phyloP scores from a whole-genome alignment of 2,329 filamentous ascomycete genomes.

The Apiospora koreana region DNA sequence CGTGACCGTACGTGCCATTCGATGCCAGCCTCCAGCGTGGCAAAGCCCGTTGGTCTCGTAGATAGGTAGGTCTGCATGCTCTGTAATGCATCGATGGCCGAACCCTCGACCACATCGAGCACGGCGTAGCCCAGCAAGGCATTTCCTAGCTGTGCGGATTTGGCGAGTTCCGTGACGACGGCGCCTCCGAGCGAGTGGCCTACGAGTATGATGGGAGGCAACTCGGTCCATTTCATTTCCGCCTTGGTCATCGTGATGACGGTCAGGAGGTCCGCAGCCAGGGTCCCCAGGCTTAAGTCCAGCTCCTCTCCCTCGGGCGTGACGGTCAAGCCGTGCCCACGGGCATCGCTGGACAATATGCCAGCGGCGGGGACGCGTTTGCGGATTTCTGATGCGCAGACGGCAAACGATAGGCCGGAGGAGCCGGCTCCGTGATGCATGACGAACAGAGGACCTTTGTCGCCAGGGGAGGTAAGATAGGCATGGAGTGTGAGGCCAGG shows the following conservation, averaged over 20 bases:
- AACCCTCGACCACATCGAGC: constrained; percentile 93
- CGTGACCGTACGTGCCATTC: constrained; percentile 93
- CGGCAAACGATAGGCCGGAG: constrained; percentile 88
- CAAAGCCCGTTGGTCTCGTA: constrained; percentile 76
- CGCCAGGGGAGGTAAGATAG: constrained; percentile 81
- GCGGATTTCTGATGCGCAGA: constrained; percentile 75
- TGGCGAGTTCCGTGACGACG: constrained; percentile 82
- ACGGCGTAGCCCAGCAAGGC: constrained; percentile 84
- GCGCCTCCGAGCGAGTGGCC: constrained; percentile 94
- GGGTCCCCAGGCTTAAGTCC: constrained; percentile 71
- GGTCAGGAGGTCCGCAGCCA: constrained; percentile 71
- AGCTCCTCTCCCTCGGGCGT: constrained; percentile 44
- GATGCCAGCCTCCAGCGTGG: constrained; percentile 76
- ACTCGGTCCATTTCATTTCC: constrained; percentile 69
- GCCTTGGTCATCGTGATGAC: constrained; percentile 68
- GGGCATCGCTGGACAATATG: constrained; percentile 80
- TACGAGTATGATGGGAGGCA: constrained; percentile 79
- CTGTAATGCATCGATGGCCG: constrained; percentile 89
- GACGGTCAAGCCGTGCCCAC: constrained; percentile 79
- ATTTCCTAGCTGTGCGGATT: constrained; percentile 62
- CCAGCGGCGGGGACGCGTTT: constrained; percentile 78
- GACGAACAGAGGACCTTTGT: constrained; percentile 79
- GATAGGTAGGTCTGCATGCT: constrained; percentile 93
- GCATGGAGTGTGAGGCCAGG: constrained; percentile 70
- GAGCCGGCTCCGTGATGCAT: constrained; percentile 95